Base-by-base conservation (phyloP, 306 rosid species). In the Trifolium repens region DNA sequence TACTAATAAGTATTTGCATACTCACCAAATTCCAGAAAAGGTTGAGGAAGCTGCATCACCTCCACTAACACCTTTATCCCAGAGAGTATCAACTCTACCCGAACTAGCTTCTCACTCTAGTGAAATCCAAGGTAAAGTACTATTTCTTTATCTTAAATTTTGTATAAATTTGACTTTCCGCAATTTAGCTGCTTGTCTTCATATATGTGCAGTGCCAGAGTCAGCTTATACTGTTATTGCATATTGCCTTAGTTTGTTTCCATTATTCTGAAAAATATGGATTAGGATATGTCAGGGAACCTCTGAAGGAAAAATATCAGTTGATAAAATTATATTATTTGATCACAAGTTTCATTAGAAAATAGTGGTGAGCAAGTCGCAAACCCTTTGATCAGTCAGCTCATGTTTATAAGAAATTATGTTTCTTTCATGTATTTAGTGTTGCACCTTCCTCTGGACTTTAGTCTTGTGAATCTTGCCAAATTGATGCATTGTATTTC, bases 61-160 rank as follows among this genome's bases (percentile, higher is more conserved):
- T 64, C 94, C 94, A 4, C 84, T 93, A 67, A 86, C 91, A 39
- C 92, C 96, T 64, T 83, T 89, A 75, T 82, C 92, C 57, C 89
- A 78, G 62, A 75, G 78, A 50, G 84, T 67, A 42, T 65, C 93
- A 71, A 78, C 72, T 30, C 66, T 80, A 72, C 53, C 88, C 80
- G 92, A 84, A 72, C 75, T 86, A 69, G 61, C 89, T 57, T 73
- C 94, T 70, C 94, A 71, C 77, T 81, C 90, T 35, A 83, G 81
- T 83, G 88, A 89, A 44, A 86, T 89, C 67, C 87, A 78, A 84
- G 94, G 94, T 89, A 83, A 67, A 82, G 62, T 69, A 27, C 75
- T 52, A 12, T 62, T 71, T 72, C 27, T 71, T 75, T 62, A 46
- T 69, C 71, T 74, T 3, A 27, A 12, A 63, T 60, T 40, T 40